Percentiles rank a stretch among this genome's conserved stretches.
phyloP scores from a whole-genome alignment of 441 rosid species.

The Bocquillonia castaneifolia region DNA sequence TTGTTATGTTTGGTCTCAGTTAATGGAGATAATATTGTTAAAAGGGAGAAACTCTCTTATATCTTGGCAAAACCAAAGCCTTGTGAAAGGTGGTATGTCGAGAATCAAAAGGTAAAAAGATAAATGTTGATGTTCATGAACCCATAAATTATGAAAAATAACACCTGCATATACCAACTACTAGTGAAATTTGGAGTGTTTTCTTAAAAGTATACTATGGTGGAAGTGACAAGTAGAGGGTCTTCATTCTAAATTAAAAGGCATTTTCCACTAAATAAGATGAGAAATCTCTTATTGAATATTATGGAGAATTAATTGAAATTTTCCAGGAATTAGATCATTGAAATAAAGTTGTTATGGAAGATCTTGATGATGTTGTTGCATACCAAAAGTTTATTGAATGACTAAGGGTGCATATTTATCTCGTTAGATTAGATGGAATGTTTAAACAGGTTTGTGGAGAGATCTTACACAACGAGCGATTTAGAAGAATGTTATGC shows the following conservation, averaged over 20 bases:
- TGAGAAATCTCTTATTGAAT: not conserved
- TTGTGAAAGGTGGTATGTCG: not conserved
- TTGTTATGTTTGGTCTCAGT: not conserved
- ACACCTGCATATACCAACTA: not conserved
- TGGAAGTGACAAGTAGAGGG: not conserved
- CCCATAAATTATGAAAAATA: not conserved
- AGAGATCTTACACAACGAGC: too few species aligned
- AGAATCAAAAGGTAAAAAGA: slow-evolving; percentile 7
- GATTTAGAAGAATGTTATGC: too few species aligned
- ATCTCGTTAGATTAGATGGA: too few species aligned
- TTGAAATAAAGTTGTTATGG: not conserved
- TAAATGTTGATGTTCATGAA: not conserved
- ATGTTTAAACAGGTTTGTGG: too few species aligned
- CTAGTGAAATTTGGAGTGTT: not conserved
- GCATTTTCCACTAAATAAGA: not conserved
- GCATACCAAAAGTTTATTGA: too few species aligned
- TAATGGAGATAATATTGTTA: not conserved
- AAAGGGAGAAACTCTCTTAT: not conserved
- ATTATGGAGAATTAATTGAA: not conserved
- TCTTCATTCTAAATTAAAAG: not conserved
- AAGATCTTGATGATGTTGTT: too few species aligned
- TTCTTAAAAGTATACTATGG: not conserved
- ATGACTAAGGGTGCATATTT: too few species aligned
- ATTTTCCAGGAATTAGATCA: not conserved
- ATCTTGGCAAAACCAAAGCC: not conserved